Evolutionary conservation across 1,139 yeast species (phyloP).

Genomic region (Cylindricascospora bacillispora): DNA sequence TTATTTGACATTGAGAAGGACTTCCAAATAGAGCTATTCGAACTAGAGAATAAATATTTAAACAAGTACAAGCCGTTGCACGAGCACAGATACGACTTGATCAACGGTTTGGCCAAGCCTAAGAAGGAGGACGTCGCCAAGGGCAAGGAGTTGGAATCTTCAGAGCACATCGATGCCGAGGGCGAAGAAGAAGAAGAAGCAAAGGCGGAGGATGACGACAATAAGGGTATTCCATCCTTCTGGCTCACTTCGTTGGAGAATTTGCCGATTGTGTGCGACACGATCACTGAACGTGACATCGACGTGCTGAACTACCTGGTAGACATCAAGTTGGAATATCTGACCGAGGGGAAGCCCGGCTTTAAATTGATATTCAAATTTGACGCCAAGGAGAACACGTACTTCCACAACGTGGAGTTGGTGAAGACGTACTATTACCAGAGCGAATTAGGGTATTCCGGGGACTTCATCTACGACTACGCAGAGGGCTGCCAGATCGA

Average conservation of each 20-base stretch:
- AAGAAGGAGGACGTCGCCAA: constrained; percentile 61
- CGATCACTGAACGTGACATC: constrained; percentile 81
- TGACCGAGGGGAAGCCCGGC: constrained; percentile 64
- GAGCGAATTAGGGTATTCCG: constrained; percentile 86
- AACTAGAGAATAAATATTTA: constrained; percentile 72
- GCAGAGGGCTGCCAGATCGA: constrained; percentile 84
- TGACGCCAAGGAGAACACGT: constrained; percentile 47
- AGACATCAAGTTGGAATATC: constrained; percentile 72
- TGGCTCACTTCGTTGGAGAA: constrained; percentile 95
- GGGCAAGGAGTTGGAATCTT: constrained; percentile 53
- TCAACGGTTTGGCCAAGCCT: constrained; percentile 68
- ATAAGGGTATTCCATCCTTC: constrained; percentile 78
- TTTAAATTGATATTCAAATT: constrained; percentile 79
- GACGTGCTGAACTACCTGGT: constrained; percentile 60
- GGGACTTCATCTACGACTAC: constrained; percentile 93
- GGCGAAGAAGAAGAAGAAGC: constrained; percentile 35
- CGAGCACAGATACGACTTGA: constrained; percentile 57
- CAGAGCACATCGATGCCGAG: constrained; percentile 33
- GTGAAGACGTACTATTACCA: constrained; percentile 88
- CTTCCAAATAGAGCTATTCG: constrained; percentile 80
- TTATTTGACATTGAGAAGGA: constrained; percentile 80
- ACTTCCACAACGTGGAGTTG: constrained; percentile 57
- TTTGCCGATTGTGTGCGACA: constrained; percentile 67
- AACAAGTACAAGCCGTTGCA: constrained; percentile 67
- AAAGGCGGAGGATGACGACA: constrained; percentile 37